phyloP scores from a whole-genome alignment of 345 rosid species.

The Abelmoschus esculentus region DNA sequence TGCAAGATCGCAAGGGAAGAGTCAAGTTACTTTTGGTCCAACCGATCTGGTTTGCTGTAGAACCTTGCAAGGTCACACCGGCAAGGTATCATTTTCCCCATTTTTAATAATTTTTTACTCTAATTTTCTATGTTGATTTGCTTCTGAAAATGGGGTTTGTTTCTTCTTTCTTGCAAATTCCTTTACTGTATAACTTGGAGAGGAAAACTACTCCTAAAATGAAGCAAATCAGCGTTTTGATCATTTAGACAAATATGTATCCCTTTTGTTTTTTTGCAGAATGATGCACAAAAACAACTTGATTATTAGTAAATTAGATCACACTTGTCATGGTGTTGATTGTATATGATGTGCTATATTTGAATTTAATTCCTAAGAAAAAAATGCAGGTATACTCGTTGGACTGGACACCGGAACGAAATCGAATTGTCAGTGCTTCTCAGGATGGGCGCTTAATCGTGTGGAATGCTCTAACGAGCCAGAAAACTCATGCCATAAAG shows the following conservation, averaged over 20 bases:
- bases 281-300: background rate
- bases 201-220: background rate
- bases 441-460: slow-evolving; percentile 91
- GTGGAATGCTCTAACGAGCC: slow-evolving; percentile 97
- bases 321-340: background rate
- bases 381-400: slow-evolving; percentile 68
- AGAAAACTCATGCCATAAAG: slow-evolving; percentile 91
- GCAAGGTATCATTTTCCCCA: slow-evolving; percentile 43
- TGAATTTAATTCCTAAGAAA: slow-evolving; percentile 8
- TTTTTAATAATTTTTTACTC: background rate
- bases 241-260: background rate
- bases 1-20: slow-evolving; percentile 53
- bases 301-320: background rate
- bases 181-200: background rate
- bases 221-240: background rate
- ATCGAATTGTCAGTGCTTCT: slow-evolving; percentile 89
- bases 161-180: too few species aligned
- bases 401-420: slow-evolving; percentile 86
- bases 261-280: background rate
- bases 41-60: slow-evolving; percentile 97
- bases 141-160: background rate
- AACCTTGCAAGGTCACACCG: slow-evolving; percentile 92
- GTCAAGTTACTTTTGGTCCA: slow-evolving; percentile 66
- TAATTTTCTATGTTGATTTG: background rate
- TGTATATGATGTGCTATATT: background rate